phyloP scores from a whole-genome alignment of 768 basidiomycete species.

The Mycena amicta region DNA sequence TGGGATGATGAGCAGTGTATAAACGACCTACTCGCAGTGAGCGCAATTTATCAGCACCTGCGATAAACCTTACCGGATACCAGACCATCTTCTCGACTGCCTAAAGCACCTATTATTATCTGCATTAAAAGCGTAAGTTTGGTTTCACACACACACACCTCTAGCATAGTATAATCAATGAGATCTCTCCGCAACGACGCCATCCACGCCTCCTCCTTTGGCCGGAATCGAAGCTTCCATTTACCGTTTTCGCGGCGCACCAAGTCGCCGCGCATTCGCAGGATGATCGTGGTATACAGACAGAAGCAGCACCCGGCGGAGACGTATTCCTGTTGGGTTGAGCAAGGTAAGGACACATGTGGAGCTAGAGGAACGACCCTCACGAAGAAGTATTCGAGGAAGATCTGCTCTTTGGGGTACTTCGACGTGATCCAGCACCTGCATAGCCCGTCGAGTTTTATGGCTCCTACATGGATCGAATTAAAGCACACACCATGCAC shows the following conservation, averaged over 20 bases:
- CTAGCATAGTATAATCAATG: conserved; percentile 28
- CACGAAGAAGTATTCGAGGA: conserved; percentile 51
- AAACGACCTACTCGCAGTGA: no score
- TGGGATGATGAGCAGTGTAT: conserved; percentile 31
- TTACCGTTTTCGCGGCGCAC: conserved; percentile 11
- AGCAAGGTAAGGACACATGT: background rate
- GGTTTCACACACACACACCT: conserved; percentile 3
- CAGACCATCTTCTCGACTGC: conserved; percentile 27
- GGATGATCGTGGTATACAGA: conserved; percentile 28
- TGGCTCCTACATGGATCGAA: no score
- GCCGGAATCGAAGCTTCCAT: conserved; percentile 26
- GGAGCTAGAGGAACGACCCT: conserved; percentile 6
- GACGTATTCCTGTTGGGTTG: conserved; percentile 29
- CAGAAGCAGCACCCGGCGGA: conserved; percentile 27
- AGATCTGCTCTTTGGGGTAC: conserved; percentile 41
- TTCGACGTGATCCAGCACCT: conserved; percentile 48
- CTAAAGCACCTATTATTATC: no score
- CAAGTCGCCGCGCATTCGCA: conserved; percentile 34
- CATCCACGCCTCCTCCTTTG: conserved; percentile 25
- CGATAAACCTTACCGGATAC: no score
- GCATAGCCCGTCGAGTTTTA: no score
- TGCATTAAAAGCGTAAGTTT: background rate
- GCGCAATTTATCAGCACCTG: no score
- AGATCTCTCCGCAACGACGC: conserved; percentile 25
- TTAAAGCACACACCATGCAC: conserved; percentile 49